Evolutionary conservation across 2,329 filamentous ascomycete genomes (phyloP).

Genomic region (Botrytis elliptica): DNA sequence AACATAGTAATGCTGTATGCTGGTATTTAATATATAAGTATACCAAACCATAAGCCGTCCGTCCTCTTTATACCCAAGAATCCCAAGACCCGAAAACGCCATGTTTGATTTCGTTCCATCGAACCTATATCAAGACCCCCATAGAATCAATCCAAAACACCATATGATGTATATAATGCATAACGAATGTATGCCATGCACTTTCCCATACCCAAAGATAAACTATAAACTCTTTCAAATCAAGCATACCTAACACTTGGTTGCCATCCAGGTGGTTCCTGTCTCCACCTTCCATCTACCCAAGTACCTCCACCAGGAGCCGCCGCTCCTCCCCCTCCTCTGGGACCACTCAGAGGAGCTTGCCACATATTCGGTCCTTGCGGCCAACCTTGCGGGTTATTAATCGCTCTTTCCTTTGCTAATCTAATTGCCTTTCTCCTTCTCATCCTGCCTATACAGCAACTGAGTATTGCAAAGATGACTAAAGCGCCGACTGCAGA

Average conservation of each 20-base stretch:
- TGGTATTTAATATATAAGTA: background rate
- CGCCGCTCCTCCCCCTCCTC: background rate
- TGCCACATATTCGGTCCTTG: constrained; percentile 22
- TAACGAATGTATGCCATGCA: background rate
- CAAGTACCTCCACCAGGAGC: background rate
- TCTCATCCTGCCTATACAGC: constrained; percentile 57
- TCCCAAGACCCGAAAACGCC: background rate
- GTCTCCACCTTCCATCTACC: constrained; percentile 18
- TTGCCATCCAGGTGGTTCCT: constrained; percentile 13
- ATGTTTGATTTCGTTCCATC: background rate
- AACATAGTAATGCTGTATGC: background rate
- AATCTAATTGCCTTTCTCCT: constrained; percentile 23
- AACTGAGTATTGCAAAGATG: constrained; percentile 66
- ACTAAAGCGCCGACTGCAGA: constrained; percentile 70
- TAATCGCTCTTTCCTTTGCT: constrained; percentile 11
- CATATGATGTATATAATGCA: background rate
- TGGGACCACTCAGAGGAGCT: background rate
- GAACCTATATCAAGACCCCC: constrained; percentile 1
- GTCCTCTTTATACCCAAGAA: background rate
- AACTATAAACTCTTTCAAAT: background rate
- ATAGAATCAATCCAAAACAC: background rate
- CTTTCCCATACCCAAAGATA: background rate
- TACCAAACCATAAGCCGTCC: background rate
- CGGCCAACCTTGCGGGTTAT: constrained; percentile 23
- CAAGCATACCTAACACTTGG: constrained; percentile 23